Percentiles rank a stretch among this genome's conserved stretches.
phyloP scores from a whole-genome alignment of 2,329 filamentous ascomycete species.

The Epichloe glyceriae region DNA sequence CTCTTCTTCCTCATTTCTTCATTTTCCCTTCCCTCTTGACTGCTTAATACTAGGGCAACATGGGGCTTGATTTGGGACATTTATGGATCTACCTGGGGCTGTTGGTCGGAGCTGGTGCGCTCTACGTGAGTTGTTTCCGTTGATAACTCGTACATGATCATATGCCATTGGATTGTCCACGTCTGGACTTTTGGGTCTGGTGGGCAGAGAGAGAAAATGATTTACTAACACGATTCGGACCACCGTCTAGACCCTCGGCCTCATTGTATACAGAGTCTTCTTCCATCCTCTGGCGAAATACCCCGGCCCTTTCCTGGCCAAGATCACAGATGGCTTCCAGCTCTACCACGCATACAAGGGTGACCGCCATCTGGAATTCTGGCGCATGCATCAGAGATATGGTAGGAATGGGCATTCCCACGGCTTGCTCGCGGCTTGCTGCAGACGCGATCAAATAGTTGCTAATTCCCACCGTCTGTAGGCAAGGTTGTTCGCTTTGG shows the following conservation, averaged over 20 bases:
- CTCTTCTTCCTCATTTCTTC: background rate
- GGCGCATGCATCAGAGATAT: slow-evolving; percentile 57
- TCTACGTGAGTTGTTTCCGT: slow-evolving; percentile 27
- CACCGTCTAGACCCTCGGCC: slow-evolving; percentile 20
- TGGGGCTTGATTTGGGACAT: slow-evolving; percentile 20
- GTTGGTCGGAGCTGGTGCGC: slow-evolving; percentile 19
- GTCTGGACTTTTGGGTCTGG: too few relatives aligned
- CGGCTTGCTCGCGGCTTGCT: too few relatives aligned
- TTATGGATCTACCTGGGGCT: slow-evolving; percentile 28
- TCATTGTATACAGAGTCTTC: slow-evolving; percentile 43
- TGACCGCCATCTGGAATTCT: slow-evolving; percentile 61
- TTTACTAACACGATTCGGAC: background rate
- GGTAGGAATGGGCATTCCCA: slow-evolving; percentile 27
- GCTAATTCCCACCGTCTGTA: slow-evolving; percentile 13
- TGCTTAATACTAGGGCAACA: slow-evolving; percentile 6
- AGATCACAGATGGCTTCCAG: slow-evolving; percentile 50
- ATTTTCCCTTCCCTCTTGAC: background rate
- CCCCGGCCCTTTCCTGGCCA: slow-evolving; percentile 50
- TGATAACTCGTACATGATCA: background rate
- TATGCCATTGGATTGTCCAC: too few relatives aligned
- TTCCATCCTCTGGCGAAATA: slow-evolving; percentile 54
- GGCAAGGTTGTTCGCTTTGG: slow-evolving; percentile 62
- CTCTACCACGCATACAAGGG: slow-evolving; percentile 65
- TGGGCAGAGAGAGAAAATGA: too few relatives aligned
- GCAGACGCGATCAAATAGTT: background rate